These are phyloP conservation scores for Protomyces arabidopsidicola DNA, from an alignment of 1,139 yeast species.

Conservation along the genomic window DNA sequence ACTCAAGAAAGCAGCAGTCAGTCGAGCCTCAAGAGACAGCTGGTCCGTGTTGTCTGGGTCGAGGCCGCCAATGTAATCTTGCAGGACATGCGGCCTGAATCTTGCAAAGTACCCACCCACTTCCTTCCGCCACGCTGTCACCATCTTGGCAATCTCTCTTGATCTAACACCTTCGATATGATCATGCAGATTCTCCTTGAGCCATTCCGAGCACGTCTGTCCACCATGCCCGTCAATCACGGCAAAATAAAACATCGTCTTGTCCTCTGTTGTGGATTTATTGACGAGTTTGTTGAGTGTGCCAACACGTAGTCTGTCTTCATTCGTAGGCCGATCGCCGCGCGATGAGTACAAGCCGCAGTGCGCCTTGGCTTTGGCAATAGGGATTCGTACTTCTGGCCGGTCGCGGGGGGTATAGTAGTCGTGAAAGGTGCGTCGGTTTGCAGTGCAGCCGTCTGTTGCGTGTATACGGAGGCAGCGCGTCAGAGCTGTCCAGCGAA, in stretches of 20 bases:
- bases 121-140: conserved; percentile 25
- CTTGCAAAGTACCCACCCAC: conserved; percentile 23
- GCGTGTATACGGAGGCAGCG: no score
- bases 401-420: conserved; percentile 23
- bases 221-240: conserved; percentile 29
- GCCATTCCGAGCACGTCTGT: conserved; percentile 15
- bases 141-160: conserved; percentile 22
- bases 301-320: conserved; percentile 65
- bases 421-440: conserved; percentile 4
- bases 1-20: conserved; percentile 58
- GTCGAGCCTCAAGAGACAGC: conserved; percentile 38
- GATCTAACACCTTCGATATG: conserved; percentile 52
- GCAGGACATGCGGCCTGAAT: conserved; percentile 17
- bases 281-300: conserved; percentile 42
- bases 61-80: conserved; percentile 24
- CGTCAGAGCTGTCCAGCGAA: no score
- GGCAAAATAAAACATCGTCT: conserved; percentile 22
- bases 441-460: background rate
- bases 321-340: conserved; percentile 71
- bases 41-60: conserved; percentile 26
- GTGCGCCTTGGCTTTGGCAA: conserved; percentile 66
- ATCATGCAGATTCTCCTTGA: conserved; percentile 38
- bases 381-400: conserved; percentile 45
- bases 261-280: conserved; percentile 1
- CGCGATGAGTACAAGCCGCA: conserved; percentile 77